Evolutionary conservation across 2,329 filamentous ascomycete genomes (phyloP).

Genomic region (Aspergillaceae sp.): DNA sequence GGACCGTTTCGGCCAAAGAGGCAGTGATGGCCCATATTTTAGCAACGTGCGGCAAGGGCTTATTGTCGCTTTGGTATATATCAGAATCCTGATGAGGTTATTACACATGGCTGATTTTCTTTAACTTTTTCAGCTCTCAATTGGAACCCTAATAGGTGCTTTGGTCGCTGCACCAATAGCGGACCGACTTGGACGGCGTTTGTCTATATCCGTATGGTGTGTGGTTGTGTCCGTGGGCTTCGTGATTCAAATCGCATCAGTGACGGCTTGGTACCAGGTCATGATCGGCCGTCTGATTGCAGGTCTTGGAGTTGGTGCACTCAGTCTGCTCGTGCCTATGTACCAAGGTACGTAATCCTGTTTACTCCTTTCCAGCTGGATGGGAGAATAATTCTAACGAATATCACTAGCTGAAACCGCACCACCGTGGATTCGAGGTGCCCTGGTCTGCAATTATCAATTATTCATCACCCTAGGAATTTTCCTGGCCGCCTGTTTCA

Average conservation of each 20-base stretch:
- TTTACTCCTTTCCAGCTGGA: neutral
- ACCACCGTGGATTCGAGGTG: neutral
- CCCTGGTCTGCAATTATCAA: constrained; percentile 33
- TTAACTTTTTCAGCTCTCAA: constrained; percentile 25
- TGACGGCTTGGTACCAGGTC: constrained; percentile 33
- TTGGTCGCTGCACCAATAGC: constrained; percentile 33
- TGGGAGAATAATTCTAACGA: neutral
- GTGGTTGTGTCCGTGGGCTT: constrained; percentile 32
- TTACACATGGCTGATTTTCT: neutral
- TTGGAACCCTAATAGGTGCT: constrained; percentile 38
- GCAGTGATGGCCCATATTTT: constrained; percentile 27
- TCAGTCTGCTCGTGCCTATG: constrained; percentile 38
- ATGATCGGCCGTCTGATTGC: constrained; percentile 36
- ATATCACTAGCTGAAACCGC: neutral
- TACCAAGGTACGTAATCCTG: constrained; percentile 32
- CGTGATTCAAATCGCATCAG: constrained; percentile 36
- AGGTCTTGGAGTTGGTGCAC: constrained; percentile 36
- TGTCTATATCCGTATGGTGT: constrained; percentile 34
- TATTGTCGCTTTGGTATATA: constrained; percentile 32
- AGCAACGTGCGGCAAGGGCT: constrained; percentile 35
- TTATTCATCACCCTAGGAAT: constrained; percentile 41
- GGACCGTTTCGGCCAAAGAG: constrained; percentile 27
- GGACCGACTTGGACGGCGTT: constrained; percentile 35
- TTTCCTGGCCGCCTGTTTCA: constrained; percentile 40
- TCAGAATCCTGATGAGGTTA: neutral